Evolutionary conservation across 2,329 filamentous ascomycete genomes (phyloP).

Genomic region (Aspergillus awamori): DNA sequence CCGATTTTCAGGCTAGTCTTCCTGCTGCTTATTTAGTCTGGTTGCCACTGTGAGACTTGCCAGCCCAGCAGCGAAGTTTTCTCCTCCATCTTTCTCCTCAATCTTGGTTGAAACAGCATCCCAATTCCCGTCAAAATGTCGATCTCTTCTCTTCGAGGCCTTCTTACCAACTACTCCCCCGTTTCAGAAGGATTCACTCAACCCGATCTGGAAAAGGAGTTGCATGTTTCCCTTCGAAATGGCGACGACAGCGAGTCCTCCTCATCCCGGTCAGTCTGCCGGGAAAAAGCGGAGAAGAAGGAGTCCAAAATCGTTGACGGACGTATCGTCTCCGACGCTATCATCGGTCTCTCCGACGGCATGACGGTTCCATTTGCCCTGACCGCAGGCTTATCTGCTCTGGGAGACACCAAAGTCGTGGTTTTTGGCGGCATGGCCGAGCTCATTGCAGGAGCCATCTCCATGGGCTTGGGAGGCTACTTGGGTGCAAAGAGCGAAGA

Average conservation of each 20-base stretch:
- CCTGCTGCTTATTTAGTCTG: not conserved
- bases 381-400: constrained; percentile 66
- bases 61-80: not conserved
- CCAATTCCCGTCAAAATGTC: constrained; percentile 28
- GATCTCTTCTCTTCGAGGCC: constrained; percentile 32
- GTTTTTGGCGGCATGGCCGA: constrained; percentile 75
- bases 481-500: constrained; percentile 60
- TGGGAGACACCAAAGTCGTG: constrained; percentile 67
- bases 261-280: constrained; percentile 10
- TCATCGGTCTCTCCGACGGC: constrained; percentile 76
- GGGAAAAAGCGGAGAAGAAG: constrained; percentile 26
- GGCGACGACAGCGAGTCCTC: constrained; percentile 21
- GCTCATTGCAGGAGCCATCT: constrained; percentile 74
- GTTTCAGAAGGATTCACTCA: constrained; percentile 18
- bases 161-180: constrained; percentile 36
- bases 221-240: constrained; percentile 21
- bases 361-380: constrained; percentile 79
- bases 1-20: not conserved
- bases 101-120: not conserved
- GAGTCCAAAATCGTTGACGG: constrained; percentile 37
- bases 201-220: constrained; percentile 34
- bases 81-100: not conserved
- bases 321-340: constrained; percentile 58
- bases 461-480: constrained; percentile 76
- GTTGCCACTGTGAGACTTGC: not conserved